A percentile compares a stretch with the other conserved stretches of the same genome.
phyloP scores from a whole-genome alignment of 805 yeast genomes.

The Candida mattraensis region DNA sequence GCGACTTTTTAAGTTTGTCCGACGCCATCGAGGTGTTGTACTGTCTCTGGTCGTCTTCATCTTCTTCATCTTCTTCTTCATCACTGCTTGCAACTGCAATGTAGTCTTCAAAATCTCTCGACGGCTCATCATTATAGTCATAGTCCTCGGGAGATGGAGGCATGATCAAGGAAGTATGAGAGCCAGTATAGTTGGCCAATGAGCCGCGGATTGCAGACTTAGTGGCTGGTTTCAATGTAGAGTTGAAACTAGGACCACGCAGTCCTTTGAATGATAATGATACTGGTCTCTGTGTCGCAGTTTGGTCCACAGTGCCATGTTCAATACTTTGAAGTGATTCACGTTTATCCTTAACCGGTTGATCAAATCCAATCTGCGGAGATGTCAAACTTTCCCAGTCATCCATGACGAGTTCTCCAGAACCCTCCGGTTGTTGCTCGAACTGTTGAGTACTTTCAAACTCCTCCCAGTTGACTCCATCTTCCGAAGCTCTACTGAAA shows the following conservation, averaged over 20 bases:
- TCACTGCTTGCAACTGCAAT: conserved; percentile 14
- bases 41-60: not conserved
- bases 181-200: conserved; percentile 33
- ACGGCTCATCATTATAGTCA: conserved; percentile 15
- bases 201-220: conserved; percentile 32
- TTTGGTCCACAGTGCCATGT: not conserved
- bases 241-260: conserved; percentile 55
- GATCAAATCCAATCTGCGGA: too few relatives aligned
- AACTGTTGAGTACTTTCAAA: not conserved
- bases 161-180: conserved; percentile 27
- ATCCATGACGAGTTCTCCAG: not conserved
- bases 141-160: conserved; percentile 15
- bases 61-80: conserved; percentile 5
- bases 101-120: conserved; percentile 24
- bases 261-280: conserved; percentile 62
- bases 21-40: not conserved
- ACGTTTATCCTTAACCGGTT: too few relatives aligned
- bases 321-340: not conserved
- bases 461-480: not conserved
- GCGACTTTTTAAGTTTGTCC: conserved; percentile 13
- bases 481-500: conserved; percentile 1
- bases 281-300: conserved; percentile 28
- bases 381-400: not conserved
- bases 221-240: conserved; percentile 28
- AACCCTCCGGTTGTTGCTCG: not conserved